Evolutionary conservation across 2,329 filamentous ascomycete genomes (phyloP).

Genomic region (Venturiaceae sp.): DNA sequence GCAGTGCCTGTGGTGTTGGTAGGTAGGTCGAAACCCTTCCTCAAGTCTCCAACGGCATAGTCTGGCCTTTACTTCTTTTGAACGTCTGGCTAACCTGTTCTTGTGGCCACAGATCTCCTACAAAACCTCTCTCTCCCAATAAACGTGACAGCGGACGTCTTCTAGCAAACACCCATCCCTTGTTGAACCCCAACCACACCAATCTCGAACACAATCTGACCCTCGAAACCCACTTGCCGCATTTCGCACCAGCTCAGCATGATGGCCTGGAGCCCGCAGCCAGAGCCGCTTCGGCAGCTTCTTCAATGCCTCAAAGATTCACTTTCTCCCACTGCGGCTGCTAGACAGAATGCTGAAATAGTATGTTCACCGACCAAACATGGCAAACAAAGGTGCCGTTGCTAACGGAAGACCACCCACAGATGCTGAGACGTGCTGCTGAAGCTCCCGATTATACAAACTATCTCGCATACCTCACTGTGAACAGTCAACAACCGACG

Average conservation of each 20-base stretch:
- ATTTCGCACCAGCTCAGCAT: not conserved
- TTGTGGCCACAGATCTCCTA: not conserved
- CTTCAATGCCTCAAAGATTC: conserved; percentile 86
- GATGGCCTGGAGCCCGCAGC: conserved; percentile 90
- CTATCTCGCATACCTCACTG: conserved; percentile 88
- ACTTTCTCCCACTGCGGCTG: conserved; percentile 68
- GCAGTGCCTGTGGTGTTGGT: not conserved
- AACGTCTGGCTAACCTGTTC: not conserved
- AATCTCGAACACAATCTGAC: not conserved
- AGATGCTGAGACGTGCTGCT: conserved; percentile 93
- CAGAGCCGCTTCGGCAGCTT: conserved; percentile 81
- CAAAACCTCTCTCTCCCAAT: not conserved
- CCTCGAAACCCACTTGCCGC: not conserved
- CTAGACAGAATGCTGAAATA: conserved; percentile 81
- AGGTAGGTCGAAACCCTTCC: too few relatives aligned
- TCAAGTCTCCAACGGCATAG: not conserved
- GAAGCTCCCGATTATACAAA: conserved; percentile 90
- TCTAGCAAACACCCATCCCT: not conserved
- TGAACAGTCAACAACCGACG: conserved; percentile 52
- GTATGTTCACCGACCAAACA: conserved; percentile 42
- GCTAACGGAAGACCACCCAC: not conserved
- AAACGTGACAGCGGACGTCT: not conserved
- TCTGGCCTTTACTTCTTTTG: too few relatives aligned
- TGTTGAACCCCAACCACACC: not conserved
- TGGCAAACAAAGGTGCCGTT: not conserved